Conservation (phyloP, 2,329 filamentous ascomycete species). For the Clonostachys rhizophaga region DNA sequence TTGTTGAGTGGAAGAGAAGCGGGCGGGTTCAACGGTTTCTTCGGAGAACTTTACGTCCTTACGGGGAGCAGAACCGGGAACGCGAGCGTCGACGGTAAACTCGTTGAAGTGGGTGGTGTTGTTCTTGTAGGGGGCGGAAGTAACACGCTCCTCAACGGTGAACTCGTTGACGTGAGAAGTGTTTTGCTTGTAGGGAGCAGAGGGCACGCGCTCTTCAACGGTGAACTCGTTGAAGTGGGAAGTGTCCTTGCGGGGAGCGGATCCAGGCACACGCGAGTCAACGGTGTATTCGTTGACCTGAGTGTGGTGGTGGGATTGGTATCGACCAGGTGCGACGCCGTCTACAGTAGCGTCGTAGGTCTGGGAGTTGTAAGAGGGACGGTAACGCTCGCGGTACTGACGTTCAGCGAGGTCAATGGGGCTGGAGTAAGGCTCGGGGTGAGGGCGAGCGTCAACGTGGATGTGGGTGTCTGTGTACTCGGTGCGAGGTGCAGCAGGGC, state of each 20-base stretch:
- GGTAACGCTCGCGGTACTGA: conserved; percentile 59
- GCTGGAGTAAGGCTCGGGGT: conserved; percentile 28
- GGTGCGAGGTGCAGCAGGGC: conserved; percentile 23
- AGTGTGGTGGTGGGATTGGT: conserved; percentile 15
- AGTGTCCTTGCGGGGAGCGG: conserved; percentile 36
- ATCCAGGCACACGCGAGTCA: conserved; percentile 29
- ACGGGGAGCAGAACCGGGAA: conserved; percentile 40
- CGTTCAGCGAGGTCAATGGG: conserved; percentile 61
- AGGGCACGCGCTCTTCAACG: conserved; percentile 25
- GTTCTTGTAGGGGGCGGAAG: conserved; percentile 30
- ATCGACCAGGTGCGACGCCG: conserved; percentile 3
- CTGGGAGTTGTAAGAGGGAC: conserved; percentile 38
- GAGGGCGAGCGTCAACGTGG: conserved; percentile 49
- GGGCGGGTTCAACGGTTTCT: conserved; percentile 59
- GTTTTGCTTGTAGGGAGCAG: conserved; percentile 36
- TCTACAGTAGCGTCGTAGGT: conserved; percentile 24
- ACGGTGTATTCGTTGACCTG: conserved; percentile 28
- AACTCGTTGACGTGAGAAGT: conserved; percentile 55
- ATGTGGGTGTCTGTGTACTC: conserved; percentile 60
- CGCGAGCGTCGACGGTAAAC: conserved; percentile 31
- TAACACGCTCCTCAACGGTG: conserved; percentile 50
- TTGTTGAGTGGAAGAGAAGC: conserved; percentile 29
- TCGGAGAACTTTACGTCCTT: conserved; percentile 56
- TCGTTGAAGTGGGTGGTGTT: conserved; percentile 20
- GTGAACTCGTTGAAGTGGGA: conserved; percentile 25